Evolutionary conservation across 768 basidiomycete genomes (phyloP).

Genomic region (Mycena chlorophos): DNA sequence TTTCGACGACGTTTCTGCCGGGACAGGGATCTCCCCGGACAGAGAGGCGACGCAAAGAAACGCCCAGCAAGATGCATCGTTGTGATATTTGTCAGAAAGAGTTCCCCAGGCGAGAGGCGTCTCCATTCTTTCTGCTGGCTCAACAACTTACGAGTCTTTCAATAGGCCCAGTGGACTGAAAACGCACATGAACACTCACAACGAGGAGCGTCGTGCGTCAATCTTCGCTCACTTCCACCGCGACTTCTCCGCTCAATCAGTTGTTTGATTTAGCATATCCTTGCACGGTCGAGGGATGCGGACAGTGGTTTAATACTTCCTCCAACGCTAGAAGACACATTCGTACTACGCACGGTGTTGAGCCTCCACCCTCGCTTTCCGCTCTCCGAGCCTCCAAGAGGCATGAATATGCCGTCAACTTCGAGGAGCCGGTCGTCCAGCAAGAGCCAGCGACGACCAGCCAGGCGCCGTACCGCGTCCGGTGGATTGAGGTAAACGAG

Average conservation of each 20-base stretch:
- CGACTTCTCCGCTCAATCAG: background rate
- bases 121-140: background rate
- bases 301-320: conserved; percentile 59
- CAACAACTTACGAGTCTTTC: background rate
- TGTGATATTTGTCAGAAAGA: conserved; percentile 51
- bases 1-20: background rate
- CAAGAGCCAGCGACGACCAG: background rate
- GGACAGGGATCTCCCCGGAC: background rate
- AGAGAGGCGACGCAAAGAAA: background rate
- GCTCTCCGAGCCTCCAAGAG: background rate
- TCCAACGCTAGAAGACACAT: conserved; percentile 23
- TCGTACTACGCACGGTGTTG: conserved; percentile 39
- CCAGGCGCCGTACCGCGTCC: conserved; percentile 7
- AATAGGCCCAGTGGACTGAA: conserved; percentile 53
- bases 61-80: conserved; percentile 50
- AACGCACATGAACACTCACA: conserved; percentile 63
- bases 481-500: conserved; percentile 4
- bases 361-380: conserved; percentile 24
- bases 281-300: conserved; percentile 54
- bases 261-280: background rate
- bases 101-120: conserved; percentile 46
- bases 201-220: conserved; percentile 57
- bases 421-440: background rate
- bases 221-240: conserved; percentile 77
- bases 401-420: background rate